Evolutionary conservation across 805 yeast genomes (phyloP).

Genomic region (Wickerhamiella kazuoi): DNA sequence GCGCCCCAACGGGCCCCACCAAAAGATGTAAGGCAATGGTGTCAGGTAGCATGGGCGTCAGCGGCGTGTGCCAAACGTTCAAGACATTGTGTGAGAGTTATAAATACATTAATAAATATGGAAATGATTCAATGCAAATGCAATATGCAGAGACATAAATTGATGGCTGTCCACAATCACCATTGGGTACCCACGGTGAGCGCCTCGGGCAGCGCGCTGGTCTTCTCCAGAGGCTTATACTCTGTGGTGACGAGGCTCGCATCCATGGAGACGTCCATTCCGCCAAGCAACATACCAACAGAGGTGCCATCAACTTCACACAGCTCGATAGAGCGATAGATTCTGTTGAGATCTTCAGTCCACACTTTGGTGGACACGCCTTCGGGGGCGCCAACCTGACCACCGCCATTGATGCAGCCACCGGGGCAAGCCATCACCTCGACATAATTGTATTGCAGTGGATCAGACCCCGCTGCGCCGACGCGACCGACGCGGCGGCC

Average conservation of each 20-base stretch:
- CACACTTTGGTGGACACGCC: constrained; percentile 17
- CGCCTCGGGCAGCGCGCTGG: constrained; percentile 11
- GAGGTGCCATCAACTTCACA: constrained; percentile 6
- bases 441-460: constrained; percentile 55
- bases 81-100: too few species aligned
- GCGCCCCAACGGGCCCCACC: too few species aligned
- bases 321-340: constrained; percentile 20
- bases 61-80: too few species aligned
- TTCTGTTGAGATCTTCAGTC: constrained; percentile 19
- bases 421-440: constrained; percentile 98
- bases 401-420: constrained; percentile 96
- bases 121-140: too few species aligned
- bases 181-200: constrained; percentile 15
- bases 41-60: too few species aligned
- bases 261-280: constrained; percentile 4
- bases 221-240: constrained; percentile 11
- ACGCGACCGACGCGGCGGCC: neutral
- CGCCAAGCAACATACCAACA: constrained; percentile 1
- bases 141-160: too few species aligned
- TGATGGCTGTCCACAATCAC: too few species aligned
- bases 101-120: too few species aligned
- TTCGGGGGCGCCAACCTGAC: constrained; percentile 43
- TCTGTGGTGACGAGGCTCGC: constrained; percentile 6
- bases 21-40: too few species aligned
- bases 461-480: constrained; percentile 31